Evolutionary conservation across 805 yeast species (phyloP), one percentile per base, ranked within the genome.

Genomic region (Saccharomycodes ludwigii): DNA sequence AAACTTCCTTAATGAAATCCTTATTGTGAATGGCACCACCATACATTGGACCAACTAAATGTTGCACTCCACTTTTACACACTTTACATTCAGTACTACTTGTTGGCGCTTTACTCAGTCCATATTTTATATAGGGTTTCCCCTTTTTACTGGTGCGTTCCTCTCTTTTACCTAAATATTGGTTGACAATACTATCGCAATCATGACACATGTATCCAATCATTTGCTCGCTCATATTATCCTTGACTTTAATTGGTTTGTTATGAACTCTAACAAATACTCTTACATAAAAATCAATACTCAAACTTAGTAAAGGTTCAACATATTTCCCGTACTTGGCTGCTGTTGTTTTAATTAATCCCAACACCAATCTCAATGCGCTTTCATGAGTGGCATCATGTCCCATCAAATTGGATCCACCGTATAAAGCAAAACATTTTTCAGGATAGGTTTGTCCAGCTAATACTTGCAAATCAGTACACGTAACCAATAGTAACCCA

Each of bases 391-490:
- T 78, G 16, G 85, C 75, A 48, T 83, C 96, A 27, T 52, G 52
- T 35, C 71, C 73, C 39, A 88, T 80, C 47, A 84, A 64, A 40
- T 88, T 84, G 35, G 77, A 77, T 15, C 98, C 98, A 14, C 98
- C 97, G 51, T 91, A 91, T 12, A 82, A 63, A 0, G 96, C 85
- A 61, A 76, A 91, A 57, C 97, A 88, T 56, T 91, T 91, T 46
- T 91, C 99, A 1, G 97, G 96, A 53, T 88, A 88, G 10, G 94
- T 93, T 40, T 78, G 77, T 13, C 98, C 98, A 1, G 97, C 97
- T 33, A 91, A 64, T 1, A 91, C 95, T 1, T 94, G 94, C 11
- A 93, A 67, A 58, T 91, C 99, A 0, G 99, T 91, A 54, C 98
- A 91, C 0, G 99, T 91, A 3, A 91, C 88, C 31, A 91, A 60